These are phyloP conservation scores for Sphaerulina vaccinii DNA, from an alignment of 2,329 filamentous ascomycete species.

Conservation along the genomic window DNA sequence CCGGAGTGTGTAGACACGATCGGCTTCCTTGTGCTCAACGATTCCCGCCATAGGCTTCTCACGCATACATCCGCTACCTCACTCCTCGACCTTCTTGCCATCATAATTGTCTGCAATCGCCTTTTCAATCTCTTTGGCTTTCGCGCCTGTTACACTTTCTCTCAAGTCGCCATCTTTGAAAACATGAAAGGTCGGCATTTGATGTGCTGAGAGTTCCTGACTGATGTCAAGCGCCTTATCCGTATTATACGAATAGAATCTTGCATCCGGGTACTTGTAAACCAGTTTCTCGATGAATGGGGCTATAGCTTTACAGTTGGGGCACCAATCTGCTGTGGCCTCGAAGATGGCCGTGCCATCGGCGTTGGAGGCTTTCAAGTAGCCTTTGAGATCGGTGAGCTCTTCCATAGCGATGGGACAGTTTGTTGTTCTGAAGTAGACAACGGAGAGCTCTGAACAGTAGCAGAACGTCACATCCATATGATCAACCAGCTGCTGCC, in stretches of 20 bases:
- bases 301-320: conserved; percentile 36
- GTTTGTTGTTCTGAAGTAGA: background rate
- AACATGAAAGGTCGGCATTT: conserved; percentile 37
- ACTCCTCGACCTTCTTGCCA: conserved; percentile 28
- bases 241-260: conserved; percentile 35
- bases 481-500: no score
- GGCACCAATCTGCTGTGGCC: conserved; percentile 34
- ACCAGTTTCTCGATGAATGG: conserved; percentile 36
- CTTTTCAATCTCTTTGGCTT: conserved; percentile 33
- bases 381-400: conserved; percentile 31
- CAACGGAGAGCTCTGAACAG: background rate
- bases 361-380: conserved; percentile 34
- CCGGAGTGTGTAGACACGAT: no score
- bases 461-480: no score
- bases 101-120: conserved; percentile 31
- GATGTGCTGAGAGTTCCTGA: conserved; percentile 34
- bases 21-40: background rate
- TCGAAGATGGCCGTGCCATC: conserved; percentile 34
- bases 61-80: background rate
- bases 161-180: conserved; percentile 37
- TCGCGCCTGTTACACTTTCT: conserved; percentile 34
- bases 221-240: conserved; percentile 34
- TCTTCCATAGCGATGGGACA: conserved; percentile 29
- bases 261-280: conserved; percentile 34
- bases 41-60: background rate